Evolutionary conservation across 2,329 filamentous ascomycete genomes (phyloP), one percentile per base, ranked within the genome.

Genomic region (Cordyceps pruinosa): DNA sequence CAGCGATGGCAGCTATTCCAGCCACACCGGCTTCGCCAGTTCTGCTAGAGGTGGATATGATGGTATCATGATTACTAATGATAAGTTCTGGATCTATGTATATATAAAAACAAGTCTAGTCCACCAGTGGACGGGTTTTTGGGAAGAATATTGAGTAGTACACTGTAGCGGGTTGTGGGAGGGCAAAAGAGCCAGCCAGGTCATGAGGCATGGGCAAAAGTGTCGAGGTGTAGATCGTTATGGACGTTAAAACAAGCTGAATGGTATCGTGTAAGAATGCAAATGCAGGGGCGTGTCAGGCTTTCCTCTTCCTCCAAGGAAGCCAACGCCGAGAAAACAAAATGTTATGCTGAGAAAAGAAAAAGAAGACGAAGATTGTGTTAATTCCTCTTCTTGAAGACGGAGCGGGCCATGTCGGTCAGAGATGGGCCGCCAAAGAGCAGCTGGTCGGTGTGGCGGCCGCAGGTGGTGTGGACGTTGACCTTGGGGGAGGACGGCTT

Each of bases 401-500:
- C 63, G 17, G 72, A 67, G 46, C 73, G 72, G 61, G 74, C 74
- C 34, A 78, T 65, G 45, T 76, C 75, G 8, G 71, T 66, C 23
- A 79, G 64, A 2, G 74, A 78, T 42, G 74, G 75, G 1, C 79
- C 79, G 34, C 77, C 70, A 59, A 82, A 78, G 15, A 82, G 69
- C 58, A 75, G 79, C 62, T 82, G 77, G 61, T 80, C 74, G 39
- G 77, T 77, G 66, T 82, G 79, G 15, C 80, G 73, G 15, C 80
- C 80, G 60, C 80, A 82, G 58, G 79, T 77, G 35, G 78, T 81
- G 67, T 81, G 74, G 42, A 77, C 73, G 60, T 82, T 82, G 61
- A 76, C 72, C 9, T 71, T 73, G 21, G 71, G 73, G 19, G 19
- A 9, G n/a, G 71, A 64, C 8, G 73, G 63, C 62, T 69, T 72